Conservation (phyloP, 306 rosid genomes). For the Prunus davidiana region DNA sequence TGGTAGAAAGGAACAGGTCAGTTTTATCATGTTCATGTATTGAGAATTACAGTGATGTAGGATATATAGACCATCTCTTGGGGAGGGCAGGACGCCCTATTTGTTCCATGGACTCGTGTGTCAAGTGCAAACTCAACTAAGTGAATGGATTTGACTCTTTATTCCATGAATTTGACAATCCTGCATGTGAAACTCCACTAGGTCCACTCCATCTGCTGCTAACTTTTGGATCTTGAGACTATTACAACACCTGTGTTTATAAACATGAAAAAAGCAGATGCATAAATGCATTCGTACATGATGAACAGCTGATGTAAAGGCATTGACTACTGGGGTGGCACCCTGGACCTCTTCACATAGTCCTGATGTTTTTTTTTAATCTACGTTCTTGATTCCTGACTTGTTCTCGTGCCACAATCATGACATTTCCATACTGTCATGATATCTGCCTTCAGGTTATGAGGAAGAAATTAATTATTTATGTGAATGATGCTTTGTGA, state of each 20-base stretch:
- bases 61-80: background rate
- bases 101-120: background rate
- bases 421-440: background rate
- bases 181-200: background rate
- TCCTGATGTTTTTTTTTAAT: background rate
- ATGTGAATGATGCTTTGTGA: background rate
- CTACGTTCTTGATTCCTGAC: background rate
- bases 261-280: too few species aligned
- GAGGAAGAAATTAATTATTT: background rate
- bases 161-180: background rate
- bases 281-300: background rate
- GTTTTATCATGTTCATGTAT: background rate
- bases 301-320: background rate
- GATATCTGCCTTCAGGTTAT: background rate
- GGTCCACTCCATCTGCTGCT: background rate
- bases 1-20: background rate
- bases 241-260: background rate
- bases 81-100: background rate
- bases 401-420: background rate
- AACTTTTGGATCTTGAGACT: background rate
- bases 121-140: background rate
- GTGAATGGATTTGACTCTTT: background rate
- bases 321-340: background rate
- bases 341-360: background rate
- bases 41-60: background rate